Base-by-base conservation (phyloP, 2,329 filamentous ascomycete species). In the Colletotrichum falcatum region DNA sequence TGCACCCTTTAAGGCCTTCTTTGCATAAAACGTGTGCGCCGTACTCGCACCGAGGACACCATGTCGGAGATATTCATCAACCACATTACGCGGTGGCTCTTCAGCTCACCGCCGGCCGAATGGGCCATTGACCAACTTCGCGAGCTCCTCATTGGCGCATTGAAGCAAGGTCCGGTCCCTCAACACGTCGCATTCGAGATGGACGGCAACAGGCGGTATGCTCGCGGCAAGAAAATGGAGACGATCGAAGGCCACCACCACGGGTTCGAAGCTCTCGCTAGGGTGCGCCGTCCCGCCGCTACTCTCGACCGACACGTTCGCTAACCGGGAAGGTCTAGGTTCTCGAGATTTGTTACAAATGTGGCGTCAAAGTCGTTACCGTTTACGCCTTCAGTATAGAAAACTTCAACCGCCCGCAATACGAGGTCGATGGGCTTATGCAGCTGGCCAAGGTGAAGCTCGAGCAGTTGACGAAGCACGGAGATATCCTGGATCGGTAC, bases 331-430 rank as follows among this genome's bases (percentile, higher is more conserved):
- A n/a, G 49, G 30, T 35, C 12, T 75, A 93, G 92, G 94, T 98
- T 63, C 90, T 99, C 70, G 96, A 99, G 82, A 93, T 99, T 65
- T 98, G 96, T 87, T 99, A 98, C 86, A 98, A 97, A 80, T 94
- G 93, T 70, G 96, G 96, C 65, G 95, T 99, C 73, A 95, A 96
- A 80, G 94, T 97, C 11, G 95, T 99, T 48, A 98, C 96, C 5
- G 94, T 99, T 73, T 99, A 98, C 80, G 96, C 96, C 20, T 99
- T 99, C 83, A 97, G 94, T 78, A 98, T 99, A 77, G 96, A 99
- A 82, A 99, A 99, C 84, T 99, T 97, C 85, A 97, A 98, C 80
- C 91, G 96, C 7, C 95, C 94, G 28, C 95, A 96, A 81, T 96
- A 97, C 81, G 96, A 99, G 81, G 96, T 99, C 11, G 94, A 98